Conservation (phyloP, 345 rosid genomes). For the Aquilaria malaccensis region DNA sequence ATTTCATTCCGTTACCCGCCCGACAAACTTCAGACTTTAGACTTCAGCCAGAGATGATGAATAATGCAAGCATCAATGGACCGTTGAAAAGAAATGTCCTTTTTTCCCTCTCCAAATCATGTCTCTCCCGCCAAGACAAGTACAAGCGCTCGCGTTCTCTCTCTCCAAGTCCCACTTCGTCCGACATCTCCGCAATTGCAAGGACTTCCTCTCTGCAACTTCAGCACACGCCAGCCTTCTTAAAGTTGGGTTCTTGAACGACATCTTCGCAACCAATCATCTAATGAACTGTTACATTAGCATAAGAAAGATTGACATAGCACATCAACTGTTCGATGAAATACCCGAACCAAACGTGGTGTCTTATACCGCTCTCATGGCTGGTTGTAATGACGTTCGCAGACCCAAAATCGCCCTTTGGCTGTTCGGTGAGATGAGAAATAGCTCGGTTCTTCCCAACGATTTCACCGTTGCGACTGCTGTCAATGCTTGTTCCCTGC, state of each 20-base stretch:
- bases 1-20: too few relatives aligned
- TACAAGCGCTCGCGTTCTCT: conserved; percentile 3
- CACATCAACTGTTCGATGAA: conserved; percentile 54
- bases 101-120: conserved; percentile 3
- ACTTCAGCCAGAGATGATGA: too few relatives aligned
- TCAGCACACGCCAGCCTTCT: conserved; percentile 24
- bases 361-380: conserved; percentile 64
- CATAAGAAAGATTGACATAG: conserved; percentile 18
- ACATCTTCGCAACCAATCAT: conserved; percentile 35
- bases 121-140: conserved; percentile 28
- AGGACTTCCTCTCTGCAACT: conserved; percentile 17
- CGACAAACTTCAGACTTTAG: too few relatives aligned
- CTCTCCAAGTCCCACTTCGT: conserved; percentile 19
- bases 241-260: conserved; percentile 34
- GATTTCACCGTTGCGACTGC: conserved; percentile 53
- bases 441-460: conserved; percentile 37
- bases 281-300: conserved; percentile 40
- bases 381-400: conserved; percentile 36
- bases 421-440: conserved; percentile 33
- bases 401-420: conserved; percentile 29
- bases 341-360: conserved; percentile 68
- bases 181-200: conserved; percentile 28
- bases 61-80: too few relatives aligned
- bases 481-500: conserved; percentile 52
- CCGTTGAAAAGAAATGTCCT: conserved; percentile 9